phyloP scores from a whole-genome alignment of 2,329 filamentous ascomycete species.

The Leptographium radiaticola region DNA sequence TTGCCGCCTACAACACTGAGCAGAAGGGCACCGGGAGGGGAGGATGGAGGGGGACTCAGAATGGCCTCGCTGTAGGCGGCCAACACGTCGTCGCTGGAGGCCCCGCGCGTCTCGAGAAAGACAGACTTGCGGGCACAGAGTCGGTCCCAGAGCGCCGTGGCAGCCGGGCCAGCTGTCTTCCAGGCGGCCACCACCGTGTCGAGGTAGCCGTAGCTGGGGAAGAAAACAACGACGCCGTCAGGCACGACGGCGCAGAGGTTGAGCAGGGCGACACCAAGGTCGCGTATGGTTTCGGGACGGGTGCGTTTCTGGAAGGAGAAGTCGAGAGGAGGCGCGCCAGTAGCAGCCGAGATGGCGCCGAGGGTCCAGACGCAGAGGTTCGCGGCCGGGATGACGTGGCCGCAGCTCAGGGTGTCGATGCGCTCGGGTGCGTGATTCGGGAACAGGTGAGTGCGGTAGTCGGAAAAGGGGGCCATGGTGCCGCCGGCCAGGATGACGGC shows the following conservation, averaged over 20 bases:
- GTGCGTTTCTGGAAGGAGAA: conserved; percentile 75
- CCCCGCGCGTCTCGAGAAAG: conserved; percentile 44
- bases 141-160: conserved; percentile 40
- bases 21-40: conserved; percentile 44
- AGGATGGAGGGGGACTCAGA: not conserved
- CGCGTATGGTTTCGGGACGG: conserved; percentile 53
- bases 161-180: conserved; percentile 26
- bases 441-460: conserved; percentile 79
- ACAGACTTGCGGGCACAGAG: conserved; percentile 47
- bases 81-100: conserved; percentile 59
- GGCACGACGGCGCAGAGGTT: conserved; percentile 63
- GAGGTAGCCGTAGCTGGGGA: conserved; percentile 87
- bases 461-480: conserved; percentile 93
- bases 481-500: conserved; percentile 87
- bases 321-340: conserved; percentile 41
- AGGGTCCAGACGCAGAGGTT: conserved; percentile 74
- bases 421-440: conserved; percentile 51
- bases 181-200: conserved; percentile 56
- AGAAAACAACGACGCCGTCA: conserved; percentile 88
- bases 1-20: conserved; percentile 89
- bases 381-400: conserved; percentile 76
- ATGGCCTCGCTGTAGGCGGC: conserved; percentile 5
- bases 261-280: conserved; percentile 62
- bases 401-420: conserved; percentile 77
- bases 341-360: conserved; percentile 25